These are phyloP conservation scores for Neodidymelliopsis sp. DNA, from an alignment of 2,329 filamentous ascomycete species.

Conservation along the genomic window DNA sequence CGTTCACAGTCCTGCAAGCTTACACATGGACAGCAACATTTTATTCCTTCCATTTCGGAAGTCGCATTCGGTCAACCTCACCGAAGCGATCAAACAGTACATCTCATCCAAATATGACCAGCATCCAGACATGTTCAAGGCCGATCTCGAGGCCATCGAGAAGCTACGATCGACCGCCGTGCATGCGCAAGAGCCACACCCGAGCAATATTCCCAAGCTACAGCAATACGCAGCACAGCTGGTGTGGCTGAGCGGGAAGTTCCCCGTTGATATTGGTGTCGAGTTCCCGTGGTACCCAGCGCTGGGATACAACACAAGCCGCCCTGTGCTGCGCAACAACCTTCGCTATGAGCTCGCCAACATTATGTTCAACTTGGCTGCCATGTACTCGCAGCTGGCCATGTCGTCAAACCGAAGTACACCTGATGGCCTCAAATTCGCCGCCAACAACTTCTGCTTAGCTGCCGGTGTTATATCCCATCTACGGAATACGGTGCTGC, in stretches of 20 bases:
- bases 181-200: slow-evolving; percentile 85
- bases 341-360: slow-evolving; percentile 87
- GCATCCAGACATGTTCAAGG: slow-evolving; percentile 93
- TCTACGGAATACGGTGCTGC: slow-evolving; percentile 77
- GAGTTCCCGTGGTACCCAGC: slow-evolving; percentile 98
- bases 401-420: slow-evolving; percentile 78
- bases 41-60: slow-evolving; percentile 88
- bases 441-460: slow-evolving; percentile 88
- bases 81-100: slow-evolving; percentile 87
- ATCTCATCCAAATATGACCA: slow-evolving; percentile 99
- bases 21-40: slow-evolving; percentile 60
- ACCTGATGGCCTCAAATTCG: slow-evolving; percentile 83
- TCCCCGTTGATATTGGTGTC: slow-evolving; percentile 93
- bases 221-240: slow-evolving; percentile 91
- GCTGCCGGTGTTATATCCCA: slow-evolving; percentile 84
- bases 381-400: slow-evolving; percentile 92
- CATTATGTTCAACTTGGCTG: slow-evolving; percentile 89
- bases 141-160: slow-evolving; percentile 88
- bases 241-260: slow-evolving; percentile 92
- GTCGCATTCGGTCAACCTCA: slow-evolving; percentile 79
- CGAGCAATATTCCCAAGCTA: slow-evolving; percentile 86
- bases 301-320: slow-evolving; percentile 84
- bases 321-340: slow-evolving; percentile 72
- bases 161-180: slow-evolving; percentile 83
- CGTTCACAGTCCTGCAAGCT: background rate